Evolutionary conservation across 2,329 filamentous ascomycete species (phyloP).

Genomic region (Penicillium sp.): DNA sequence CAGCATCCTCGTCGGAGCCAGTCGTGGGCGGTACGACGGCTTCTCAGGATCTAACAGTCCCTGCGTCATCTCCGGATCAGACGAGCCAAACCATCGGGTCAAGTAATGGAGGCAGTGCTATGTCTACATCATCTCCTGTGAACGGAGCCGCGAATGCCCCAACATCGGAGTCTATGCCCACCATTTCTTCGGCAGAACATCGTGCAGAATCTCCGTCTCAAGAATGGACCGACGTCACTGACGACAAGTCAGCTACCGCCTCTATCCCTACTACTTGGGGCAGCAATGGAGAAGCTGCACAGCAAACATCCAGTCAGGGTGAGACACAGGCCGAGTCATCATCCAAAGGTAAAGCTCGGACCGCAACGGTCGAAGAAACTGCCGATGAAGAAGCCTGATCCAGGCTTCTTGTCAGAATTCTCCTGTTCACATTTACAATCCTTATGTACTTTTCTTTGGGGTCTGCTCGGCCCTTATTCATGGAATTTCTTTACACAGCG

Average conservation of each 20-base stretch:
- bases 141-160: not conserved
- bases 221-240: conserved; percentile 30
- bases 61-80: conserved; percentile 1
- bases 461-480: not conserved
- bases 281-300: not conserved
- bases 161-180: conserved; percentile 17
- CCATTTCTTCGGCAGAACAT: conserved; percentile 8
- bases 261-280: conserved; percentile 18
- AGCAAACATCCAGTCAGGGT: not conserved
- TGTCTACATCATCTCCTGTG: not conserved
- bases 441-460: conserved; percentile 4
- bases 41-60: not conserved
- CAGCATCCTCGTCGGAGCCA: not conserved
- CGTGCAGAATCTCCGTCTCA: conserved; percentile 28
- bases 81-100: not conserved
- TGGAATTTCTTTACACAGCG: conserved; percentile 14
- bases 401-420: not conserved
- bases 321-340: conserved; percentile 21
- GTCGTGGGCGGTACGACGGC: not conserved
- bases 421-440: not conserved
- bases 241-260: conserved; percentile 10
- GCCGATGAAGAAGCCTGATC: conserved; percentile 28
- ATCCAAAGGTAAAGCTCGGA: conserved; percentile 35
- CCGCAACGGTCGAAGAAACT: conserved; percentile 37
- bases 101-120: not conserved